Evolutionary conservation across 2,329 filamentous ascomycete species (phyloP), one percentile per base, ranked within the genome.

Genomic region (Tolypocladium amazonense): DNA sequence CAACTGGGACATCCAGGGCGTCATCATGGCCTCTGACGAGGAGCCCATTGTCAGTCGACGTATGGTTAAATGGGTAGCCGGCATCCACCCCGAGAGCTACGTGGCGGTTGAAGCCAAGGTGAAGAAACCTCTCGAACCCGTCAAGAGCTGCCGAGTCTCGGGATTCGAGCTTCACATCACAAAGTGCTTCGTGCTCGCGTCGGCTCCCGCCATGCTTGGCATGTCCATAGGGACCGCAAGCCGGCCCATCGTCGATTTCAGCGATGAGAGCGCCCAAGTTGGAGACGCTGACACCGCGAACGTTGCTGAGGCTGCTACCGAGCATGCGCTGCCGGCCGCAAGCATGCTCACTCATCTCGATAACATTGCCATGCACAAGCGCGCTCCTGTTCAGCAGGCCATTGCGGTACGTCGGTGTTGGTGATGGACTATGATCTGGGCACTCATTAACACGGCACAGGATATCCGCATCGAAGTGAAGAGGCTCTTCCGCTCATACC

Each of bases 51-150:
- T 90, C 47, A 89, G 85, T 63, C 88, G 87, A 72, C 91, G 90
- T 75, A 97, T 97, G 93, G 90, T 97, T 71, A 97, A 97, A 78
- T 97, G 89, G 85, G 86, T 88, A 56, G 85, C 84, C 56, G 82
- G 79, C 52, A 76, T 96, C 65, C 88, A 85, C 69, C 81, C 88
- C 54, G 93, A 97, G 79, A 91, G 88, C 66, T 92, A 89, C 67
- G 86, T 97, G 33, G 78, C 87, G 47, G 86, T 97, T 62, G 89
- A 95, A 69, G 94, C 88, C 65, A 77, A 81, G 38, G 87, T 97
- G 58, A 84, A 92, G 79, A 88, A 88, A 76, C 89, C 92, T 0
- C 82, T 88, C 27, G 91, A 96, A 70, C 89, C 90, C 3, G 89
- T 97, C 72, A 94, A 95, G 77, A 94, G 90, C 70, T 90, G 90